Percentiles rank a stretch among this genome's conserved stretches.
phyloP scores from a whole-genome alignment of 176 grass and related monocot genomes.

The Zea luxurians region DNA sequence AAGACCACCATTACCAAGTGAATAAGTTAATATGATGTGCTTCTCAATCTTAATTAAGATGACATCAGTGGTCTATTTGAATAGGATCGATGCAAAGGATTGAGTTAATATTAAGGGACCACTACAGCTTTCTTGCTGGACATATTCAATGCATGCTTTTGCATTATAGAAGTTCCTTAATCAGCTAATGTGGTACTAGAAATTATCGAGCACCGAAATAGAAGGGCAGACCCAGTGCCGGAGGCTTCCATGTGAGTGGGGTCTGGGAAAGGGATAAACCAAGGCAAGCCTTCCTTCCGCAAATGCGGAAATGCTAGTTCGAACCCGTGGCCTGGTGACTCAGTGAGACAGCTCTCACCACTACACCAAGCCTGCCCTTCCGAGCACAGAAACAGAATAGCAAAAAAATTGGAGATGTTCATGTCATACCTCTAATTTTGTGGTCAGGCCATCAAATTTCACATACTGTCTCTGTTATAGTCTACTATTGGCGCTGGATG shows the following conservation, averaged over 20 bases:
- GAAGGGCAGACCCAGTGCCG: not conserved
- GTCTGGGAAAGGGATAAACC: too few relatives aligned
- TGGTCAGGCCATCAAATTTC: slow-evolving; percentile 22
- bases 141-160: slow-evolving; percentile 66
- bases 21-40: slow-evolving; percentile 32
- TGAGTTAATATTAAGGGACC: slow-evolving; percentile 57
- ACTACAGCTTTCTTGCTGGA: slow-evolving; percentile 50
- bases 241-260: too few relatives aligned
- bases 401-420: slow-evolving; percentile 15
- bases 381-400: slow-evolving; percentile 19
- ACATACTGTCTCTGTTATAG: slow-evolving; percentile 19
- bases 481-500: slow-evolving; percentile 25
- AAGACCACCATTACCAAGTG: slow-evolving; percentile 33
- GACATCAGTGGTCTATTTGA: slow-evolving; percentile 41
- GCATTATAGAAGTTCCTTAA: slow-evolving; percentile 41
- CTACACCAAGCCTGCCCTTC: too few relatives aligned
- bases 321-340: too few relatives aligned
- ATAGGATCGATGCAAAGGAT: slow-evolving; percentile 45
- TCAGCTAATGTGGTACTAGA: slow-evolving; percentile 48
- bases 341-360: too few relatives aligned
- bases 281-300: too few relatives aligned
- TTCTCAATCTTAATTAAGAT: slow-evolving; percentile 47
- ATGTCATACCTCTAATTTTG: slow-evolving; percentile 34
- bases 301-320: too few relatives aligned
- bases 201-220: slow-evolving; percentile 29